phyloP scores from a whole-genome alignment of 345 rosid species.

The Corchorus capsularis region DNA sequence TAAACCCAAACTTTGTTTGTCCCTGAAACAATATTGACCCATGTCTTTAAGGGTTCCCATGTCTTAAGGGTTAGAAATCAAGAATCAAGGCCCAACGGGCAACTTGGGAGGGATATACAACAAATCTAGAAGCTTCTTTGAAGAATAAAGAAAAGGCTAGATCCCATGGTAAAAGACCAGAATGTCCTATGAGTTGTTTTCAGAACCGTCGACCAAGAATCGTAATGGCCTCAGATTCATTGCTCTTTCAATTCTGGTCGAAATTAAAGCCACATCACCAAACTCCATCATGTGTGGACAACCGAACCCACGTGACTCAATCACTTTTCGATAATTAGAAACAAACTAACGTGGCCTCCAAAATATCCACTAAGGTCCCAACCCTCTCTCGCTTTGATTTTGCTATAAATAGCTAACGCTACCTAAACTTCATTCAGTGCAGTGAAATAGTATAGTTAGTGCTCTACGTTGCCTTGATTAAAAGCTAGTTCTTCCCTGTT shows the following conservation, averaged over 20 bases:
- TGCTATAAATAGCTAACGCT: background rate
- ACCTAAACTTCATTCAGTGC: background rate
- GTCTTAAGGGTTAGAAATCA: no score
- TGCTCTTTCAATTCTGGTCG: background rate
- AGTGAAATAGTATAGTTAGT: background rate
- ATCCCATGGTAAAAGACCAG: background rate
- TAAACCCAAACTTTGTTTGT: no score
- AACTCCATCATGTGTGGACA: constrained; percentile 28
- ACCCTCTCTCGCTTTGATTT: background rate
- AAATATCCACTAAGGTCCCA: constrained; percentile 24
- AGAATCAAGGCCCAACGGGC: background rate
- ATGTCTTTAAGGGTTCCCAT: no score
- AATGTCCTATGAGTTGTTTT: background rate
- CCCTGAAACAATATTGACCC: no score
- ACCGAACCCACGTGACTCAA: constrained; percentile 29
- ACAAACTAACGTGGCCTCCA: constrained; percentile 35
- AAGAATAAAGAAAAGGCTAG: background rate
- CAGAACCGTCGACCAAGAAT: constrained; percentile 9
- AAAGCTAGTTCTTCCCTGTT: background rate
- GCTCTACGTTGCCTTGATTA: background rate
- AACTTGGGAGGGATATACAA: no score
- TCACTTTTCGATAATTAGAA: background rate
- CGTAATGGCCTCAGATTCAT: constrained; percentile 21
- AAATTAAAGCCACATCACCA: constrained; percentile 34
- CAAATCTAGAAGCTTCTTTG: background rate